These are phyloP conservation scores for Apiotrichum laibachii DNA, from an alignment of 1,284 basidiomycete species.

Conservation along the genomic window DNA sequence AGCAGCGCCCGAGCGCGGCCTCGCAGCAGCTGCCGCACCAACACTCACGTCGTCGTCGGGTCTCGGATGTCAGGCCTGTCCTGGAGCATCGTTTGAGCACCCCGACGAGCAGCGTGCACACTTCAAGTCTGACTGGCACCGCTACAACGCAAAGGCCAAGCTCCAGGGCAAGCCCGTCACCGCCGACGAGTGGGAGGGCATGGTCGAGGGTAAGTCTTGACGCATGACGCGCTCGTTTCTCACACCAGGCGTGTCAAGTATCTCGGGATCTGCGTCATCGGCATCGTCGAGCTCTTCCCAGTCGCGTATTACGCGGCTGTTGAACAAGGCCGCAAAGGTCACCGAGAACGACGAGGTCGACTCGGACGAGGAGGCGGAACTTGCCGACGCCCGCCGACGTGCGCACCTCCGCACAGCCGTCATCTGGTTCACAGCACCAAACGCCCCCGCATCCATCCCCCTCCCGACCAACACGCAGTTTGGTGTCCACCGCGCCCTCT, in stretches of 20 bases:
- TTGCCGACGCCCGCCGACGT: conserved; percentile 44
- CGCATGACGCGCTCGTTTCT: not conserved
- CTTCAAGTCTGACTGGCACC: conserved; percentile 95
- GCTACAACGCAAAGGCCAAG: conserved; percentile 88
- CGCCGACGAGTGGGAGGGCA: conserved; percentile 67
- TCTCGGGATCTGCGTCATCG: conserved; percentile 81
- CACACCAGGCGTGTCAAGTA: conserved; percentile 69
- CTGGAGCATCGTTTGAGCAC: conserved; percentile 65
- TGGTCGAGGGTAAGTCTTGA: conserved; percentile 67
- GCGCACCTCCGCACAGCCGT: conserved; percentile 68
- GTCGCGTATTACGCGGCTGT: conserved; percentile 59
- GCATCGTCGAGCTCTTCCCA: conserved; percentile 55
- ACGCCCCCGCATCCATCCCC: conserved; percentile 47
- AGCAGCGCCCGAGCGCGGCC: too few species aligned
- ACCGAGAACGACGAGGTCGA: conserved; percentile 26
- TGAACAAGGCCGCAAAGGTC: conserved; percentile 55
- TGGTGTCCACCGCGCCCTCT: conserved; percentile 77
- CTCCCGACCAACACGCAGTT: conserved; percentile 70
- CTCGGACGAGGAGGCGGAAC: conserved; percentile 47
- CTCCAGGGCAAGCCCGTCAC: conserved; percentile 62
- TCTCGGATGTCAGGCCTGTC: conserved; percentile 71
- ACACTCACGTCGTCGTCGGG: conserved; percentile 30
- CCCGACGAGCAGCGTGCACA: conserved; percentile 81
- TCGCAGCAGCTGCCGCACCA: not conserved
- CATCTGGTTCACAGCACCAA: conserved; percentile 74